Conservation (phyloP, 805 yeast genomes). For the Priceomyces melissophilus region DNA sequence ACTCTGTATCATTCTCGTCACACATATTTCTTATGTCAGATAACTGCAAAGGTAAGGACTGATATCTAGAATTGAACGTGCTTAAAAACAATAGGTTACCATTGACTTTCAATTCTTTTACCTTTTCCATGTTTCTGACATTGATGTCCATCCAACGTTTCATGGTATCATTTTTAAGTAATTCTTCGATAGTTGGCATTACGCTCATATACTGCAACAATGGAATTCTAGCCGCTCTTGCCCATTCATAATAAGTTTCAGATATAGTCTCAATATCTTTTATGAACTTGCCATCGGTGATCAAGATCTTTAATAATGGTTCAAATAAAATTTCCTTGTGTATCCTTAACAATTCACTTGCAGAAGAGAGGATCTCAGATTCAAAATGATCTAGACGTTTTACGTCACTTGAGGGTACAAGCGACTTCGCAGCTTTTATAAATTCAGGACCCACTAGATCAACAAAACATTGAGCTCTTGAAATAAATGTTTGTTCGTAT, state of each 20-base stretch:
- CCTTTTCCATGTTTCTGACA: slow-evolving; percentile 48
- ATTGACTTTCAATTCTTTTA: slow-evolving; percentile 40
- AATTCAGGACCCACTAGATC: slow-evolving; percentile 43
- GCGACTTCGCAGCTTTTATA: slow-evolving; percentile 23
- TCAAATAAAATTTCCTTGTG: slow-evolving; percentile 54
- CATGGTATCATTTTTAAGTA: slow-evolving; percentile 49
- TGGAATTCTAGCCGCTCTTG: slow-evolving; percentile 49
- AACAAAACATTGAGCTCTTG: slow-evolving; percentile 62
- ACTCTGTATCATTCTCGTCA: slow-evolving; percentile 48
- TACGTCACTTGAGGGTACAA: slow-evolving; percentile 18
- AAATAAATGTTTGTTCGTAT: slow-evolving; percentile 67
- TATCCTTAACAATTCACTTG: slow-evolving; percentile 50
- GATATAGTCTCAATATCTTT: slow-evolving; percentile 49
- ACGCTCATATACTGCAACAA: slow-evolving; percentile 59
- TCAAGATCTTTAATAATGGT: slow-evolving; percentile 56
- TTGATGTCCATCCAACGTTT: slow-evolving; percentile 58
- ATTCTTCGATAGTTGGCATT: slow-evolving; percentile 57
- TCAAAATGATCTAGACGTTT: slow-evolving; percentile 47
- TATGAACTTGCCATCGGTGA: slow-evolving; percentile 64
- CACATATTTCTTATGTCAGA: slow-evolving; percentile 49
- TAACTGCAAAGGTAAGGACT: slow-evolving; percentile 59
- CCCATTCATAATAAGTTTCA: slow-evolving; percentile 63
- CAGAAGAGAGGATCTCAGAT: slow-evolving; percentile 55
- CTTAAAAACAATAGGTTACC: slow-evolving; percentile 38
- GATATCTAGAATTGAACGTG: slow-evolving; percentile 43